Evolutionary conservation across 805 yeast species (phyloP).

Genomic region (Teunomyces atbi): DNA sequence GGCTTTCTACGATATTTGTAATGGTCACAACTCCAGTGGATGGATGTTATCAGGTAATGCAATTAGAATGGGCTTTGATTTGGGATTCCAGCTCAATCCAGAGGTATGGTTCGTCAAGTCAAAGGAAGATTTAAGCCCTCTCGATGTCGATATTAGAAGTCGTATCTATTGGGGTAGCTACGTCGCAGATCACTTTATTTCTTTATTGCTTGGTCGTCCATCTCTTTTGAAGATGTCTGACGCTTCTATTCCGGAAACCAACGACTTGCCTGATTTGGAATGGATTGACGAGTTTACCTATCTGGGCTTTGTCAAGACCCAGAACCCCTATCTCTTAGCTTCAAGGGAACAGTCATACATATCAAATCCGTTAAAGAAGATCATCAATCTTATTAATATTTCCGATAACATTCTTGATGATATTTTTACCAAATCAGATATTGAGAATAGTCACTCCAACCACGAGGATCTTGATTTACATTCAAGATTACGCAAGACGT

Average conservation of each 20-base stretch:
- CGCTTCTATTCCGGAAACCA: slow-evolving; percentile 59
- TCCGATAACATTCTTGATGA: slow-evolving; percentile 46
- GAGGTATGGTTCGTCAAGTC: slow-evolving; percentile 53
- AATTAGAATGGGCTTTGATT: slow-evolving; percentile 61
- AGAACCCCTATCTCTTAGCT: slow-evolving; percentile 26
- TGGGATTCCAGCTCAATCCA: slow-evolving; percentile 64
- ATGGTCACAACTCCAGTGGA: slow-evolving; percentile 55
- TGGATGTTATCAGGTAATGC: slow-evolving; percentile 67
- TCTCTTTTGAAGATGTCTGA: slow-evolving; percentile 53
- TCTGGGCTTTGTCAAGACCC: slow-evolving; percentile 12
- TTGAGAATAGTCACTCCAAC: slow-evolving; percentile 23
- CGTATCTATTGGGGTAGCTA: slow-evolving; percentile 68
- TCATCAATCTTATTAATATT: slow-evolving; percentile 42
- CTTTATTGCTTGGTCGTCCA: slow-evolving; percentile 59
- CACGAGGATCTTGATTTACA: slow-evolving; percentile 42
- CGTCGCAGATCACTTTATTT: slow-evolving; percentile 62
- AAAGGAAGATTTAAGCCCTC: slow-evolving; percentile 39
- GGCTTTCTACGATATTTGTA: slow-evolving; percentile 61
- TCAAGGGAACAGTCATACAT: slow-evolving; percentile 35
- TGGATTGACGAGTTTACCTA: slow-evolving; percentile 62
- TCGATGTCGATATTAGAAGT: slow-evolving; percentile 55
- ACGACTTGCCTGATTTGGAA: slow-evolving; percentile 57
- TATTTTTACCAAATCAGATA: slow-evolving; percentile 40
- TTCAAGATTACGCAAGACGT: slow-evolving; percentile 37
- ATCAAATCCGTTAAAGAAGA: slow-evolving; percentile 42